Evolutionary conservation across 2,329 filamentous ascomycete genomes (phyloP).

Genomic region (Penicillium brevicompactum): DNA sequence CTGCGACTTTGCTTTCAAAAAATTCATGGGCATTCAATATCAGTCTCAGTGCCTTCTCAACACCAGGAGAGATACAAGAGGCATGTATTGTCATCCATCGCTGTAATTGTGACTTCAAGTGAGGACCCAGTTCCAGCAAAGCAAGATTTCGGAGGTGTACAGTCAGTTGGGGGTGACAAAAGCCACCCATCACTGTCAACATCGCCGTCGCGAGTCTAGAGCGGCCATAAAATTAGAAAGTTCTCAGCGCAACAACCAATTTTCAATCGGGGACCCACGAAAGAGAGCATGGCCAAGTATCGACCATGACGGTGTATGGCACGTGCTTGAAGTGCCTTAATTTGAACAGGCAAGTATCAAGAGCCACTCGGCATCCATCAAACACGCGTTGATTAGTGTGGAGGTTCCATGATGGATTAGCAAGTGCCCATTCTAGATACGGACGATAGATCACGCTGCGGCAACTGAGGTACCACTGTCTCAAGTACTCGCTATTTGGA

Average conservation of each 20-base stretch:
- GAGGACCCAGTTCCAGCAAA: constrained; percentile 7
- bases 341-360: constrained; percentile 9
- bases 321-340: constrained; percentile 2
- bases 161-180: constrained; percentile 9
- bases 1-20: constrained; percentile 5
- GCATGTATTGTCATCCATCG: constrained; percentile 8
- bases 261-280: constrained; percentile 2
- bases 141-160: constrained; percentile 1
- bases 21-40: constrained; percentile 10
- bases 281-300: constrained; percentile 10
- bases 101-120: not conserved
- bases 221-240: not conserved
- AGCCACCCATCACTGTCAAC: constrained; percentile 10
- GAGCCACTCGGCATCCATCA: constrained; percentile 4
- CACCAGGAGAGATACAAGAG: constrained; percentile 5
- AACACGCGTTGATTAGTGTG: constrained; percentile 4
- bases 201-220: constrained; percentile 6
- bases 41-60: constrained; percentile 5
- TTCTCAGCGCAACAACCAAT: no score
- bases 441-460: constrained; percentile 12
- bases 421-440: constrained; percentile 10
- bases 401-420: constrained; percentile 8
- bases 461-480: constrained; percentile 13
- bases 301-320: constrained; percentile 11
- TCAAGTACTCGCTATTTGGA: constrained; percentile 9